These are phyloP conservation scores for Aureobasidium sp. DNA, from an alignment of 2,329 filamentous ascomycete species.

Conservation along the genomic window DNA sequence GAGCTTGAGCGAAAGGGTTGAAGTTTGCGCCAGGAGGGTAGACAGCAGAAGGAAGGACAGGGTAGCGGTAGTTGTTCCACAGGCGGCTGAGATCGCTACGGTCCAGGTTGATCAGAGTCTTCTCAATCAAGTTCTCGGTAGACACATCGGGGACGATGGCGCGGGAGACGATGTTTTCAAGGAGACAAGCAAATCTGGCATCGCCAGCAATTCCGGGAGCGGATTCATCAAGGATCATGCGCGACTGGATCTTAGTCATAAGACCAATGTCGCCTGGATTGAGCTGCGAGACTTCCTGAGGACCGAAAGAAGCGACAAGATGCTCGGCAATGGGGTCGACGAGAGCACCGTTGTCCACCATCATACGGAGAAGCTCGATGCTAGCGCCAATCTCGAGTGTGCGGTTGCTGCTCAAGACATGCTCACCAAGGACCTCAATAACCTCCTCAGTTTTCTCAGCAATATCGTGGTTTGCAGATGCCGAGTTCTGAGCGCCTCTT, in stretches of 20 bases:
- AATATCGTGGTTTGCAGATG: conserved; percentile 44
- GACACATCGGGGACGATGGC: conserved; percentile 46
- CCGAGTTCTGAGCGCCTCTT: conserved; percentile 47
- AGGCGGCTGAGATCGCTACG: conserved; percentile 39
- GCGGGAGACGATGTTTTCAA: conserved; percentile 48
- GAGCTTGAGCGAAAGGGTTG: conserved; percentile 35
- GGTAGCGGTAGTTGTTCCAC: conserved; percentile 51
- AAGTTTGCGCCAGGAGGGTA: conserved; percentile 38
- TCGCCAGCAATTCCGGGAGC: conserved; percentile 48
- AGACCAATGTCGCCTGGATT: conserved; percentile 46
- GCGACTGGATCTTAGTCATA: conserved; percentile 51
- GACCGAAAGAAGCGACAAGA: conserved; percentile 50
- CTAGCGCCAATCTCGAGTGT: conserved; percentile 45
- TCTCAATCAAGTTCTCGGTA: conserved; percentile 49
- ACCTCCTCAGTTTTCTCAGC: conserved; percentile 81
- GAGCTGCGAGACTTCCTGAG: conserved; percentile 50
- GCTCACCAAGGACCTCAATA: conserved; percentile 57
- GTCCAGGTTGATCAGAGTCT: conserved; percentile 47
- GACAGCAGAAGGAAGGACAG: conserved; percentile 39
- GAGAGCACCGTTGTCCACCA: conserved; percentile 57
- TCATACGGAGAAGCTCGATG: conserved; percentile 53
- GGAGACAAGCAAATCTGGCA: conserved; percentile 52
- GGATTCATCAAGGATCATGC: conserved; percentile 38
- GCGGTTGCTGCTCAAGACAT: conserved; percentile 45
- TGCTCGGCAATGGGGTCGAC: conserved; percentile 52